Evolutionary conservation across 2,329 filamentous ascomycete genomes (phyloP).

Genomic region (Monosporascus sp.): DNA sequence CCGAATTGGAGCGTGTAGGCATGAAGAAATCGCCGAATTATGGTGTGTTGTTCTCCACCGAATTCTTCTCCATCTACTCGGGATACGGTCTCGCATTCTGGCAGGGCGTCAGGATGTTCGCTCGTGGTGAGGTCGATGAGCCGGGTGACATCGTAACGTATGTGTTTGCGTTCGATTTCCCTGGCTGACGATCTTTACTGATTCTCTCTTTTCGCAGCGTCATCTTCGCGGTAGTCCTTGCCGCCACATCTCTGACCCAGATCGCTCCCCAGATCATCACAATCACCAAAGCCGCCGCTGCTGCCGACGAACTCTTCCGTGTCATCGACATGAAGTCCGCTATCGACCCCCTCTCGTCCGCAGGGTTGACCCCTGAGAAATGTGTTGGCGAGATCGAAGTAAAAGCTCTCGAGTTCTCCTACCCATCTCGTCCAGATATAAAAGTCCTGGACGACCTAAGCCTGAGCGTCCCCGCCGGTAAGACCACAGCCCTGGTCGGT

Average conservation of each 20-base stretch:
- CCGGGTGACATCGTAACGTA: constrained; percentile 35
- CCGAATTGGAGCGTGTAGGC: constrained; percentile 29
- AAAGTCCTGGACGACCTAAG: constrained; percentile 36
- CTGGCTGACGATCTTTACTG: background rate
- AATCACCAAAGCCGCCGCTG: constrained; percentile 31
- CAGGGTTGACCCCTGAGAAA: constrained; percentile 23
- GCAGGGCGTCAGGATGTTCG: constrained; percentile 36
- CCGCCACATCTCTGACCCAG: constrained; percentile 29
- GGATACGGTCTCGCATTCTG: constrained; percentile 40
- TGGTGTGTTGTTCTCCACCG: constrained; percentile 32
- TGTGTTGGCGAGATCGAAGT: constrained; percentile 31
- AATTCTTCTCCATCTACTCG: constrained; percentile 36
- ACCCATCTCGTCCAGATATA: constrained; percentile 37
- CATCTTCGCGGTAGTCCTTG: constrained; percentile 33
- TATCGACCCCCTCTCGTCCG: constrained; percentile 29
- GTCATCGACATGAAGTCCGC: constrained; percentile 31
- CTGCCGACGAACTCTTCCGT: constrained; percentile 30
- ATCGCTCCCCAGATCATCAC: constrained; percentile 32
- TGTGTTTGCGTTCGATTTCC: constrained; percentile 3
- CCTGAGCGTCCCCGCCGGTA: constrained; percentile 37
- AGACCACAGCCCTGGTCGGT: constrained; percentile 35
- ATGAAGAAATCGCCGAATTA: constrained; percentile 32
- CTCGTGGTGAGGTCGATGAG: constrained; percentile 29
- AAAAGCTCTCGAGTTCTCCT: constrained; percentile 37
- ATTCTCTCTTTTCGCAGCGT: constrained; percentile 19